Percentiles rank a stretch among this genome's conserved stretches.
phyloP scores from a whole-genome alignment of 257 asterid genomes.

The Haberlea rhodopensis region DNA sequence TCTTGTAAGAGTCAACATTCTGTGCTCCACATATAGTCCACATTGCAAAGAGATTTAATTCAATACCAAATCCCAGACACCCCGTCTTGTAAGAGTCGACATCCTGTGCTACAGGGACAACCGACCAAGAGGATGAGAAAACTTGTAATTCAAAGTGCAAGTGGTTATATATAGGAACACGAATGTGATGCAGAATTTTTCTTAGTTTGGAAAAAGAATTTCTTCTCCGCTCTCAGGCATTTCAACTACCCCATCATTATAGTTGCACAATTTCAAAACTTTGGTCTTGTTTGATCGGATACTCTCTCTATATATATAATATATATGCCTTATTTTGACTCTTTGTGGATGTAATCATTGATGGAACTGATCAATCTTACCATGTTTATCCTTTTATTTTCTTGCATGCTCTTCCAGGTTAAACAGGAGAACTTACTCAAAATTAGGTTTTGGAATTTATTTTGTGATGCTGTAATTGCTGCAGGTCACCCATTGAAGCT shows the following conservation, averaged over 20 bases:
- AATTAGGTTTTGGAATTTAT: slow-evolving; percentile 4
- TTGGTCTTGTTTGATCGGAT: too few relatives aligned
- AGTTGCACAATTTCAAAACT: background rate
- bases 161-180: background rate
- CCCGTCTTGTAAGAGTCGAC: background rate
- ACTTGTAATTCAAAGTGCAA: background rate
- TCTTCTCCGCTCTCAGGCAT: background rate
- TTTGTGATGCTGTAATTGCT: too few relatives aligned
- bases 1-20: too few relatives aligned
- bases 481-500: slow-evolving; percentile 39
- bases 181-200: background rate
- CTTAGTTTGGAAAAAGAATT: background rate
- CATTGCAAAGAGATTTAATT: too few relatives aligned
- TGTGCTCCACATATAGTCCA: too few relatives aligned
- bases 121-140: background rate
- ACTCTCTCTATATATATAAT: too few relatives aligned
- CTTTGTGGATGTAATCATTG: background rate
- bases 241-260: background rate
- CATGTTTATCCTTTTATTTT: too few relatives aligned
- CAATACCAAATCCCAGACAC: background rate
- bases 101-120: background rate
- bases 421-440: background rate
- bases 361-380: background rate
- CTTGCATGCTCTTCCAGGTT: background rate
- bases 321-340: too few relatives aligned